phyloP scores from a whole-genome alignment of 2,329 filamentous ascomycete species.

The Trichophyton equinum region DNA sequence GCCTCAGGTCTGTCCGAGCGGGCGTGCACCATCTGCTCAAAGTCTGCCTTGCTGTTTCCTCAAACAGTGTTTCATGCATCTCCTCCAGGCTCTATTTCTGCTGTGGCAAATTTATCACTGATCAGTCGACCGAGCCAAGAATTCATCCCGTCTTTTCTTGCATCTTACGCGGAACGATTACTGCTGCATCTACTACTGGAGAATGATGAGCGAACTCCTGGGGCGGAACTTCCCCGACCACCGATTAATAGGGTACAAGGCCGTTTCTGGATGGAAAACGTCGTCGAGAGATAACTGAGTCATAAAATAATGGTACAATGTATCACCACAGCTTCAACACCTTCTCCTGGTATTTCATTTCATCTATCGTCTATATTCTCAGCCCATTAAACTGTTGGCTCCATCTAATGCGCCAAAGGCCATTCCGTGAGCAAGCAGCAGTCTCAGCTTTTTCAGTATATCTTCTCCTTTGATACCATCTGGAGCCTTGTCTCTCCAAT shows the following conservation, averaged over 20 bases:
- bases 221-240: neutral
- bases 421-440: slow-evolving; percentile 63
- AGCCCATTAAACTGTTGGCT: neutral
- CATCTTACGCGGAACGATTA: neutral
- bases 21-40: neutral
- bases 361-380: neutral
- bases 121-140: neutral
- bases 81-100: neutral
- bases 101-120: neutral
- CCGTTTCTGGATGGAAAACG: neutral
- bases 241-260: neutral
- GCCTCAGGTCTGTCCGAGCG: neutral
- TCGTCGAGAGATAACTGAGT: neutral
- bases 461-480: slow-evolving; percentile 52
- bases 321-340: neutral
- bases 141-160: neutral
- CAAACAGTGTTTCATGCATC: neutral
- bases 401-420: slow-evolving; percentile 25
- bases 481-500: slow-evolving; percentile 51
- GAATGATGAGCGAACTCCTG: neutral
- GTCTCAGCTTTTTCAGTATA: slow-evolving; percentile 58
- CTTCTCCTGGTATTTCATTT: neutral
- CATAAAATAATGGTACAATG: neutral
- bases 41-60: neutral
- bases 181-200: neutral